Evolutionary conservation across 257 asterid species (phyloP), one percentile per base, ranked within the genome.

Genomic region (Nemophila menziesii): DNA sequence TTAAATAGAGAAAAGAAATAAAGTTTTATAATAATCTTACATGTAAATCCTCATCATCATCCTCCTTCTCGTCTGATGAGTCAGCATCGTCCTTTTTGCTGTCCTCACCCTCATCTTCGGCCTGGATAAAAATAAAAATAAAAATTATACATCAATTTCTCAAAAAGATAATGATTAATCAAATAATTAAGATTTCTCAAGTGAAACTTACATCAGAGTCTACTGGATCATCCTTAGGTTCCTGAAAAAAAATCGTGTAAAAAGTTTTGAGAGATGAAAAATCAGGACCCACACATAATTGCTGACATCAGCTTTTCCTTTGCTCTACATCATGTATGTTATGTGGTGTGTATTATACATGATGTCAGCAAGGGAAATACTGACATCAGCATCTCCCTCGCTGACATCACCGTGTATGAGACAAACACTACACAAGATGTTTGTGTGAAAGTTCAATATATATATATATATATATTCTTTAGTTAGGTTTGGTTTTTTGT

Each of bases 71-170:
- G 19, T 48, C 56, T 38, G 46, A 29, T 7, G 36, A 29, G 36
- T 29, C 71, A 3, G 49, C 48, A 13, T 48, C 67, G 2, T 60
- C 73, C 4, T 54, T 67, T n/a, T n/a, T n/a, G n/a, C n/a, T n/a
- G 1, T 44, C 61, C 14, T 69, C 78, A 3, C 62, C 82, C 4
- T 65, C 94, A 20, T 74, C 93, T 52, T 80, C 96, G 44, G 73
- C 92, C 95, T 86, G 81, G 17, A 16, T 33, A 60, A 26, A 19
- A 8, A 15, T 2, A 33, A 34, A 34, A 29, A 48, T 0, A 41
- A 11, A 19, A 23, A 39, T n/a, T 37, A 14, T 4, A 7, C 33
- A 51, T 19, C 9, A 21, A 15, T 8, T n/a, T 14, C 10, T 5
- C 18, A 8, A 24, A 16, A 13, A 42, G 37, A 13, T 11, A 20